Evolutionary conservation across 139 green algal species (phyloP).

Genomic region (Chloropicon primus): DNA sequence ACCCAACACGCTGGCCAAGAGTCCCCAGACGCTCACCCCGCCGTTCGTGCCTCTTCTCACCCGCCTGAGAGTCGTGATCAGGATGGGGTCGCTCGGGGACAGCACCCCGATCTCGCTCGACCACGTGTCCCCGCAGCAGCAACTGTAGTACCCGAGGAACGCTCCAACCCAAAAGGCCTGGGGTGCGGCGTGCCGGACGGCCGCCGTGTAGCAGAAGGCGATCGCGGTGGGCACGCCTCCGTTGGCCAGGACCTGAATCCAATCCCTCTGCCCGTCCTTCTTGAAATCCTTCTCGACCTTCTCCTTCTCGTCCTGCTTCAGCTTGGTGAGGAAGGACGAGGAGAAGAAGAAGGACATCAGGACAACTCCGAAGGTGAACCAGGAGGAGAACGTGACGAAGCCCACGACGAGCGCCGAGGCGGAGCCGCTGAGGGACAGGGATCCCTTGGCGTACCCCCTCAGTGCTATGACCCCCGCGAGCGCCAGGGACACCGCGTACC

Average conservation of each 20-base stretch:
- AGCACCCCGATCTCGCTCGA: conserved; percentile 74
- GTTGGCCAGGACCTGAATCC: conserved; percentile 27
- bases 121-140: conserved; percentile 87
- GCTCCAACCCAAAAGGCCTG: neutral
- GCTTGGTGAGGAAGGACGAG: conserved; percentile 52
- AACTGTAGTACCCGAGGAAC: conserved; percentile 76
- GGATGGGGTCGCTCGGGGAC: conserved; percentile 33
- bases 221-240: conserved; percentile 13
- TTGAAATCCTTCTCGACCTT: conserved; percentile 52
- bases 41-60: neutral
- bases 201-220: neutral
- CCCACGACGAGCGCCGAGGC: conserved; percentile 44
- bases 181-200: neutral
- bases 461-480: neutral
- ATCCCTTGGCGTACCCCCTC: neutral
- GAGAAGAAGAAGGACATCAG: conserved; percentile 70
- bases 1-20: neutral
- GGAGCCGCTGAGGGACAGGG: conserved; percentile 20
- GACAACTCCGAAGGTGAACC: conserved; percentile 42
- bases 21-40: conserved; percentile 1
- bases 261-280: conserved; percentile 61
- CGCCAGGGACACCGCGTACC: neutral
- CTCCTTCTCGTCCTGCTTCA: conserved; percentile 53
- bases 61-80: conserved; percentile 56
- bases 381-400: conserved; percentile 37